Conservation (phyloP, 2,329 filamentous ascomycete species). For the Exophiala xenobiotica region DNA sequence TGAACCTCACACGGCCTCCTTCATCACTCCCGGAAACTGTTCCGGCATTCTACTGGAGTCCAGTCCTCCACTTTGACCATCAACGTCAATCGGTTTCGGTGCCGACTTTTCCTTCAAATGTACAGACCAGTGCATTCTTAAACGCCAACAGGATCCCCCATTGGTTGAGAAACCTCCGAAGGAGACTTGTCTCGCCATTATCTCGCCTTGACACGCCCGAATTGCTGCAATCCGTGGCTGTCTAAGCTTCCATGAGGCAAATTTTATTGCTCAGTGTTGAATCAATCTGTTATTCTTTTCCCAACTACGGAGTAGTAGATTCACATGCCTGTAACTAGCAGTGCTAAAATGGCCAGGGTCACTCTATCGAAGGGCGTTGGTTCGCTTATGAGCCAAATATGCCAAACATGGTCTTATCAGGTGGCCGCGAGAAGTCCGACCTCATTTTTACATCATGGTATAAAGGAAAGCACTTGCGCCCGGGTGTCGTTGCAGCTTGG, state of each 20-base stretch:
- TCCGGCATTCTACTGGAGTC: constrained; percentile 1
- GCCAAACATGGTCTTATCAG: background rate
- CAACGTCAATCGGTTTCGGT: background rate
- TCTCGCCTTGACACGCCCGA: background rate
- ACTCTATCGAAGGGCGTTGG: background rate
- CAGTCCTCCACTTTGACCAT: background rate
- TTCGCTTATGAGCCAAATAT: background rate
- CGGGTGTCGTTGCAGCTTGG: background rate
- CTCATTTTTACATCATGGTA: constrained; percentile 4
- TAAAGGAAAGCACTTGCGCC: background rate
- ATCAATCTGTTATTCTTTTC: no score
- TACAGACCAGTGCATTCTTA: constrained; percentile 18
- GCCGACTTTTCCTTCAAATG: constrained; percentile 17
- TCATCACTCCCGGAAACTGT: background rate
- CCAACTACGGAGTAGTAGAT: no score
- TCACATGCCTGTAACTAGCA: no score
- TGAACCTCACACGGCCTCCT: background rate
- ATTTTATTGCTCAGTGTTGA: background rate
- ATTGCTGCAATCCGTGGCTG: background rate
- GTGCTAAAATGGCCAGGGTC: no score
- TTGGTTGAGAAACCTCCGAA: constrained; percentile 4
- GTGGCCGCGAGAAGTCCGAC: constrained; percentile 3
- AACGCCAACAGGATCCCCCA: constrained; percentile 1
- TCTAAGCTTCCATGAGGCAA: background rate
- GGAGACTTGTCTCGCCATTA: background rate